Base-by-base conservation (phyloP, 306 rosid species). In the Elaeagnus macrophylla region DNA sequence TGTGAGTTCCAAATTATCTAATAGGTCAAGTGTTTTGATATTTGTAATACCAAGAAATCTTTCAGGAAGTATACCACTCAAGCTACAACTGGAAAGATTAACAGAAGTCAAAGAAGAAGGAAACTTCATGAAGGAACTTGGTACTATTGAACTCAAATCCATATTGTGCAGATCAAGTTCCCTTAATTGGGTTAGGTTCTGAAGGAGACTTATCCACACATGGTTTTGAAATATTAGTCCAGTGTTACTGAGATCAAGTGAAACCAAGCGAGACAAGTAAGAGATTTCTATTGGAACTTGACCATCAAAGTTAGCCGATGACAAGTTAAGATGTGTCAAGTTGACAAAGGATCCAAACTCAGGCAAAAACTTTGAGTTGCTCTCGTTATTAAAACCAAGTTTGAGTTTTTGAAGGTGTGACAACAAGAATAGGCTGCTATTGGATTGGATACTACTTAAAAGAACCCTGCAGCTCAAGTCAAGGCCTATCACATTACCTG, bases 351-450 rank as follows among this genome's bases (percentile, higher is more conserved):
- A 7, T 13, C 56, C 57, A 16, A 60, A 44, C 9, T 19, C 9
- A 6, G 57, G 16, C 6, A 15, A 10, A n/a, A n/a, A n/a, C n/a
- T n/a, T n/a, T n/a, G n/a, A n/a, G n/a, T n/a, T n/a, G n/a, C n/a
- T n/a, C n/a, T n/a, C n/a, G n/a, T n/a, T n/a, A n/a, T n/a, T n/a
- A n/a, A n/a, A n/a, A n/a, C n/a, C n/a, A n/a, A n/a, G n/a, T n/a
- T n/a, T 17, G 0, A 62, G 60, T 3, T 10, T 37, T 17, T 46
- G 54, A 16, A 67, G 66, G 37, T 35, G 59, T 20, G 19, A 15
- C 48, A 67, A 55, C 1, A 11, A 38, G 40, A 59, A 67, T 9
- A 67, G 72, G 43, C 47, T 67, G 53, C 41, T 69, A 39, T 69
- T 69, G 45, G 63, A 19, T 43, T 39, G 14, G 10, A 64, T 36